phyloP scores from a whole-genome alignment of 768 basidiomycete species.

The Suillus hirtellus region DNA sequence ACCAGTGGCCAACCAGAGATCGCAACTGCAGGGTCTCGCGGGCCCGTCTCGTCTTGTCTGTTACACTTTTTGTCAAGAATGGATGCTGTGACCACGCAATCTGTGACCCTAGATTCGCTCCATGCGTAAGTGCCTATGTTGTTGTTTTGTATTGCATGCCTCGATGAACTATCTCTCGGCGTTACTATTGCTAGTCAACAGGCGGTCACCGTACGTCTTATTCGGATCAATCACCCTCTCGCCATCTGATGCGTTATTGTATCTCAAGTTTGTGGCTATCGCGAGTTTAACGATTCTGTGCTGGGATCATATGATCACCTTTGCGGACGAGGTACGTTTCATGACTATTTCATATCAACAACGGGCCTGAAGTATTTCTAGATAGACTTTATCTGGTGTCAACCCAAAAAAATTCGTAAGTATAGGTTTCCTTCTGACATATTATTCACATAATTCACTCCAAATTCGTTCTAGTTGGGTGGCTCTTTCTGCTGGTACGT shows the following conservation, averaged over 20 bases:
- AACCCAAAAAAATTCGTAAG: slow-evolving; percentile 47
- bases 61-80: not conserved
- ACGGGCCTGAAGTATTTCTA: slow-evolving; percentile 9
- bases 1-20: not conserved
- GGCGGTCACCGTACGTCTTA: not conserved
- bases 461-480: slow-evolving; percentile 25
- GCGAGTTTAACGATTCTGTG: slow-evolving; percentile 48
- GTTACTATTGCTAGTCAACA: not conserved
- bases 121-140: not conserved
- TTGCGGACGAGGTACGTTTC: slow-evolving; percentile 32
- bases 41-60: not conserved
- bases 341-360: not conserved
- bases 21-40: not conserved
- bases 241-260: not conserved
- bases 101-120: not conserved
- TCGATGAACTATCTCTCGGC: not conserved
- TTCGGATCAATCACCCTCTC: not conserved
- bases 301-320: slow-evolving; percentile 40
- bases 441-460: slow-evolving; percentile 30
- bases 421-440: slow-evolving; percentile 22
- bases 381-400: slow-evolving; percentile 37
- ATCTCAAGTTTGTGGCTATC: slow-evolving; percentile 47
- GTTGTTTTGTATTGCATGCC: not conserved
- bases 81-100: not conserved
- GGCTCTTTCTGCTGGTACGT: slow-evolving; percentile 37